These are phyloP conservation scores for Moringa oleifera DNA, from an alignment of 345 rosid species.

Conservation along the genomic window DNA sequence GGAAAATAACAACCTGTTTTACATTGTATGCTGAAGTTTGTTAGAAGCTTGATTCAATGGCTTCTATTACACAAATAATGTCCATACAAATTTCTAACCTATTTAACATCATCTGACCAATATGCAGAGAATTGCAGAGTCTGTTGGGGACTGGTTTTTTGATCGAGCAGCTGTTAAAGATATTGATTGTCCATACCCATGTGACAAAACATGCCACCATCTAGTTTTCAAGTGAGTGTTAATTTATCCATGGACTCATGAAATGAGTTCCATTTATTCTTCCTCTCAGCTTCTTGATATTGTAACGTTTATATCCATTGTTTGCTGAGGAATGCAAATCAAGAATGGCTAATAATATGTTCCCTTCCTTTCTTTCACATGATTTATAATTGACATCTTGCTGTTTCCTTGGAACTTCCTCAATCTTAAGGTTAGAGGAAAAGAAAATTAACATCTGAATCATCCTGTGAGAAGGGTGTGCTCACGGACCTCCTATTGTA, in stretches of 20 bases:
- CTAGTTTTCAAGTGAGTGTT: constrained; percentile 63
- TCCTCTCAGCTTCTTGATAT: constrained; percentile 9
- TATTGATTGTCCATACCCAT: constrained; percentile 77
- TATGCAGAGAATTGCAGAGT: constrained; percentile 59
- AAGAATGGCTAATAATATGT: constrained; percentile 5
- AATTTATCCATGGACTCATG: constrained; percentile 15
- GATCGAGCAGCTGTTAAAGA: constrained; percentile 45
- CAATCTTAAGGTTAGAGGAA: background rate
- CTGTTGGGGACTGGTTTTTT: constrained; percentile 96
- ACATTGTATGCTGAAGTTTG: background rate
- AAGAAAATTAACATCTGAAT: background rate
- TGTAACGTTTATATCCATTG: constrained; percentile 14
- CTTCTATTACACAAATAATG: background rate
- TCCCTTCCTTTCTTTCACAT: background rate
- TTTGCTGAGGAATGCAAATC: constrained; percentile 10
- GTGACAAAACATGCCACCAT: constrained; percentile 81
- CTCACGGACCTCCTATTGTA: too few species aligned
- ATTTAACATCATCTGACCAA: constrained; percentile 16
- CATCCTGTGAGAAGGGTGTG: background rate
- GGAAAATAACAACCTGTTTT: too few species aligned
- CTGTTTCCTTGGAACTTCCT: background rate
- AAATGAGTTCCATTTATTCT: constrained; percentile 5
- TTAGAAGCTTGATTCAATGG: too few species aligned
- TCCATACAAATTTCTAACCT: background rate
- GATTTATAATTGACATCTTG: constrained; percentile 7